phyloP scores from a whole-genome alignment of 208 protist species.

The Acanthamoeba rhysodes region DNA sequence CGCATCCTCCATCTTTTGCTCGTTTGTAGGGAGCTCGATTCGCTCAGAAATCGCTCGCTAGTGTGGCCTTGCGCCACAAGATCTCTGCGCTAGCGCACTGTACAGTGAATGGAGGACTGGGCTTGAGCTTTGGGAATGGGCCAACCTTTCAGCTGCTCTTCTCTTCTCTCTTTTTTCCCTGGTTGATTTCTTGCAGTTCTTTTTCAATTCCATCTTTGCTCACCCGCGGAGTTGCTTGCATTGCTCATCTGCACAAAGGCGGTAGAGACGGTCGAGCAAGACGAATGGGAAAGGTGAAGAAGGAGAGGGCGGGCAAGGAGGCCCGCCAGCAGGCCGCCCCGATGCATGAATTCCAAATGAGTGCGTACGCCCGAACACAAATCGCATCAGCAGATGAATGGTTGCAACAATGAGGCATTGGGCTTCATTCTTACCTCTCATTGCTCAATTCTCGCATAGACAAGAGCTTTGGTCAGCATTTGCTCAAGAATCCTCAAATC shows the following conservation, averaged over 20 bases:
- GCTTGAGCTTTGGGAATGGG: not conserved
- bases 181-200: too few relatives aligned
- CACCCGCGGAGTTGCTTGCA: not conserved
- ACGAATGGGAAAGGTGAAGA: slow-evolving; percentile 58
- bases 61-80: too few relatives aligned
- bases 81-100: not conserved
- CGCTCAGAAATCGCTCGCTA: not conserved
- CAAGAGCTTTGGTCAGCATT: slow-evolving; percentile 99
- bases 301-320: slow-evolving; percentile 46
- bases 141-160: not conserved
- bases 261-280: not conserved
- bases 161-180: not conserved
- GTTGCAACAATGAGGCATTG: not conserved
- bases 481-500: slow-evolving; percentile 99
- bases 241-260: not conserved
- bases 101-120: not conserved
- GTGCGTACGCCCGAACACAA: not conserved
- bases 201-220: not conserved
- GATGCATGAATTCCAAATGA: slow-evolving; percentile 72
- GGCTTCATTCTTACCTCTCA: not conserved
- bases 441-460: slow-evolving; percentile 86
- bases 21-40: not conserved
- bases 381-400: not conserved
- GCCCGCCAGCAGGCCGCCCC: slow-evolving; percentile 6
- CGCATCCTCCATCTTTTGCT: not conserved